A percentile compares a stretch with the other conserved stretches of the same genome.
These are phyloP conservation scores for Wickerhamomyces hampshirensis DNA, from an alignment of 805 yeast species.

Conservation along the genomic window DNA sequence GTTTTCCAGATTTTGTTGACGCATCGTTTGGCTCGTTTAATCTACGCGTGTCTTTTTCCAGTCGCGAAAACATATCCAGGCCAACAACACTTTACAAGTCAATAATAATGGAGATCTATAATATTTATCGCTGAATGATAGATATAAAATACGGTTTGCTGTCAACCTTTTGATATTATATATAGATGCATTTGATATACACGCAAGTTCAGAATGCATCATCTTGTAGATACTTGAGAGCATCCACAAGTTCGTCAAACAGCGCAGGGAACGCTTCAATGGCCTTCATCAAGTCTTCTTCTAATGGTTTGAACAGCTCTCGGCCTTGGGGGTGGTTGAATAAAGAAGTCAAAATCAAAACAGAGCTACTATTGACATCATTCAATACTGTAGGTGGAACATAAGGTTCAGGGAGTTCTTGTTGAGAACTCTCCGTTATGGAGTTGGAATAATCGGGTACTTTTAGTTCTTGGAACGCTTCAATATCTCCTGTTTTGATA, in stretches of 20 bases:
- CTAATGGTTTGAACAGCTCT: constrained; percentile 28
- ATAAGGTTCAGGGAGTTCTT: constrained; percentile 14
- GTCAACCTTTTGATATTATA: too few species aligned
- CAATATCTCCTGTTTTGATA: constrained; percentile 39
- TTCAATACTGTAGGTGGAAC: constrained; percentile 30
- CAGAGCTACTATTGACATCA: constrained; percentile 37
- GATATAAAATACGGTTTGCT: too few species aligned
- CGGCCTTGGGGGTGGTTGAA: constrained; percentile 28
- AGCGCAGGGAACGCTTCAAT: constrained; percentile 32
- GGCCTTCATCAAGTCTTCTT: constrained; percentile 27
- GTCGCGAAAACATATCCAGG: too few species aligned
- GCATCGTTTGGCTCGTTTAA: too few species aligned
- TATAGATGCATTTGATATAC: too few species aligned
- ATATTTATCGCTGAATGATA: too few species aligned
- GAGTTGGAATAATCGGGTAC: constrained; percentile 1
- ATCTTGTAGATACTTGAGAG: constrained; percentile 18
- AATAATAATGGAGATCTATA: too few species aligned
- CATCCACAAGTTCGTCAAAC: constrained; percentile 23
- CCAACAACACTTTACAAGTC: too few species aligned
- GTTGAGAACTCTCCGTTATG: constrained; percentile 6
- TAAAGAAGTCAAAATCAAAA: constrained; percentile 32
- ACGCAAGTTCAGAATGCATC: constrained; percentile 1
- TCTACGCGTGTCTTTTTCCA: too few species aligned
- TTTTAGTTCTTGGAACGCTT: constrained; percentile 27
- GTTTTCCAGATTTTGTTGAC: too few species aligned